Evolutionary conservation across 2,329 filamentous ascomycete species (phyloP).

Genomic region (Scorias spongiosa): DNA sequence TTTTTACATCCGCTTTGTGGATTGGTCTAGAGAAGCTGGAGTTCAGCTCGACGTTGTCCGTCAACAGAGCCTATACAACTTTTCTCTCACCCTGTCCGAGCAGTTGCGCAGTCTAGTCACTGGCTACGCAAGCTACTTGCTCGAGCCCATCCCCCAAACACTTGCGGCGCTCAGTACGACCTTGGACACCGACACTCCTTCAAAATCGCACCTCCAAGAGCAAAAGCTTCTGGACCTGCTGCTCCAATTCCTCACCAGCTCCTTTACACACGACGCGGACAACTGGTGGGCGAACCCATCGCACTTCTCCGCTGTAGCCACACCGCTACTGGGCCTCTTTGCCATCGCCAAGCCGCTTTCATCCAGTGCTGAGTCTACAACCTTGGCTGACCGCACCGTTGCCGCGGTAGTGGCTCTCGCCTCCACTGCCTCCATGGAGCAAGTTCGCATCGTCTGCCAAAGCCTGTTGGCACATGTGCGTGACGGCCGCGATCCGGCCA

Average conservation of each 20-base stretch:
- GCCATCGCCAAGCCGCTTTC: conserved; percentile 69
- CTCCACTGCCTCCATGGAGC: conserved; percentile 61
- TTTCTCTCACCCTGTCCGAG: conserved; percentile 65
- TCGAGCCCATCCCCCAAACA: conserved; percentile 57
- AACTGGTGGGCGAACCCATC: conserved; percentile 88
- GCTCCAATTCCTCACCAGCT: conserved; percentile 55
- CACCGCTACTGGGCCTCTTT: conserved; percentile 55
- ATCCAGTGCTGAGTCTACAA: conserved; percentile 30
- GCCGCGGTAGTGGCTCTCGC: background rate
- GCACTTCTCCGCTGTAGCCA: conserved; percentile 62
- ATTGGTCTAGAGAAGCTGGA: conserved; percentile 52
- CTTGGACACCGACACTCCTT: conserved; percentile 9
- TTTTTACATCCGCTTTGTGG: conserved; percentile 71
- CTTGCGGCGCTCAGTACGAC: conserved; percentile 26
- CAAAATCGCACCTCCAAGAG: conserved; percentile 21
- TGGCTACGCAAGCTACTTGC: conserved; percentile 70
- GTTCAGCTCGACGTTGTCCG: conserved; percentile 23
- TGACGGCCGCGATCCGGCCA: conserved; percentile 47
- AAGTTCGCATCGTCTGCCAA: conserved; percentile 79
- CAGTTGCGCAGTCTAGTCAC: conserved; percentile 89
- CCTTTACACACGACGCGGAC: conserved; percentile 81
- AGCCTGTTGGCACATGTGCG: conserved; percentile 65
- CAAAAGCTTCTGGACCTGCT: conserved; percentile 51
- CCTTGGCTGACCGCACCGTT: background rate
- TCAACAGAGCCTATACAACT: conserved; percentile 64